phyloP scores from a whole-genome alignment of 768 basidiomycete species.

The Leccinellum rugosiceps region DNA sequence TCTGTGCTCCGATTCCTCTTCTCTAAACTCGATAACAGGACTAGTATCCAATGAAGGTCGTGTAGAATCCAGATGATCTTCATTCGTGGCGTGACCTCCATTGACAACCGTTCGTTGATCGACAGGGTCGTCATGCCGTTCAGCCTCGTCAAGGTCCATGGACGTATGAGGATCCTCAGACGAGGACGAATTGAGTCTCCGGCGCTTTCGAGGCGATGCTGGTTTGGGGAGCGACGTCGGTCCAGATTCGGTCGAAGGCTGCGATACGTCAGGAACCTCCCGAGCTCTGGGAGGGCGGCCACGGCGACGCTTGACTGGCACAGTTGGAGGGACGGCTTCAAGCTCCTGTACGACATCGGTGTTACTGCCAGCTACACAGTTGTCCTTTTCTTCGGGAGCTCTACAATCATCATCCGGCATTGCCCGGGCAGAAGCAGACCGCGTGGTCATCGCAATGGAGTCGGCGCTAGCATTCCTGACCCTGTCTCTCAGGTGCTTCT shows the following conservation, averaged over 20 bases:
- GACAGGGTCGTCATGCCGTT: conserved; percentile 3
- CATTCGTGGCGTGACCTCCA: conserved; percentile 20
- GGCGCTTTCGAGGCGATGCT: conserved; percentile 41
- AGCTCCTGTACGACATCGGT: not conserved
- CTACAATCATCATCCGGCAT: conserved; percentile 10
- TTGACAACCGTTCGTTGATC: conserved; percentile 11
- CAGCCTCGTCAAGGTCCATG: not conserved
- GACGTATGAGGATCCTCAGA: conserved; percentile 20
- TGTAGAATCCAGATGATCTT: conserved; percentile 2
- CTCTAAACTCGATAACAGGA: not conserved
- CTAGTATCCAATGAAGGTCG: not conserved
- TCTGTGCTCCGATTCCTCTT: not conserved
- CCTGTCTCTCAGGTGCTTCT: conserved; percentile 16
- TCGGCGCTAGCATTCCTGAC: conserved; percentile 14
- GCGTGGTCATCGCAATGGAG: conserved; percentile 18
- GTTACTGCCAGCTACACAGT: conserved; percentile 6
- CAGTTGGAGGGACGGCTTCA: conserved; percentile 3
- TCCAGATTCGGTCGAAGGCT: conserved; percentile 5
- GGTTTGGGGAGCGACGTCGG: conserved; percentile 16
- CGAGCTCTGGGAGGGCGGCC: conserved; percentile 31
- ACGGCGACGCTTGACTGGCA: conserved; percentile 32
- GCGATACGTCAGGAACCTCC: not conserved
- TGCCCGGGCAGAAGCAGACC: conserved; percentile 18
- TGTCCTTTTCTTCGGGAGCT: conserved; percentile 4
- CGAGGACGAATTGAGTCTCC: conserved; percentile 39